Base-by-base conservation (phyloP, 163 green algal species). In the Scenedesmus sp. region DNA sequence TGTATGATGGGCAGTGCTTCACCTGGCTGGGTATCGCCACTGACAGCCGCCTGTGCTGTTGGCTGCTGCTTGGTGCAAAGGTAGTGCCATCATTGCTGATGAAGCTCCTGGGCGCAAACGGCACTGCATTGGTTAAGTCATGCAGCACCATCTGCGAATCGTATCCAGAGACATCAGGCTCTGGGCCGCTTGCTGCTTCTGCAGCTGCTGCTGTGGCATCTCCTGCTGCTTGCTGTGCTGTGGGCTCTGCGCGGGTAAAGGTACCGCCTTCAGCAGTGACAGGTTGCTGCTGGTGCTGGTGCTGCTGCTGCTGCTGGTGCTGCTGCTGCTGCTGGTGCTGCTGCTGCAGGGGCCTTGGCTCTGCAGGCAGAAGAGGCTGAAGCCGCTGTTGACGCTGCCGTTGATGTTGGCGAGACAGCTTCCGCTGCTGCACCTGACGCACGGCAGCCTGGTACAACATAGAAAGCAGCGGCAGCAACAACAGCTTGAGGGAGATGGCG, bases 31-130 rank as follows among this genome's bases (percentile, higher is more conserved):
- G 86, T 74, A 90, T 90, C 2, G 67, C 56, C 9, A 91, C 54
- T 4, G 73, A 86, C 12, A 91, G 87, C n/a, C 74, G 70, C 73
- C 56, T 85, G n/a, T 7, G 55, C 20, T 86, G 73, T 60, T 86
- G n/a, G 23, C 52, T 86, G 23, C 52, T 86, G 87, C 20, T 46
- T 15, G 73, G 13, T 64, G 73, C 73, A n/a, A 91, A 62, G 7
- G 77, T 86, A 8, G 87, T 77, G 10, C 73, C 87, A 26, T 91
- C 87, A 79, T 83, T 82, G 46, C 18, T 82, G 46, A 91, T 91
- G 73, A 86, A 91, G 55, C 59, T 76, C 26, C 59, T 60, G 1
- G 87, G 73, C 9, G 73, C 73, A 62, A 76, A 91, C 12, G 74
- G 87, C 10, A 20, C 23, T 46, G 87, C 56, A 52, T 73, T 73